Percentiles rank a stretch among this genome's conserved stretches.
Conservation (phyloP, 1,284 basidiomycete genomes). For the Mycena citricolor region DNA sequence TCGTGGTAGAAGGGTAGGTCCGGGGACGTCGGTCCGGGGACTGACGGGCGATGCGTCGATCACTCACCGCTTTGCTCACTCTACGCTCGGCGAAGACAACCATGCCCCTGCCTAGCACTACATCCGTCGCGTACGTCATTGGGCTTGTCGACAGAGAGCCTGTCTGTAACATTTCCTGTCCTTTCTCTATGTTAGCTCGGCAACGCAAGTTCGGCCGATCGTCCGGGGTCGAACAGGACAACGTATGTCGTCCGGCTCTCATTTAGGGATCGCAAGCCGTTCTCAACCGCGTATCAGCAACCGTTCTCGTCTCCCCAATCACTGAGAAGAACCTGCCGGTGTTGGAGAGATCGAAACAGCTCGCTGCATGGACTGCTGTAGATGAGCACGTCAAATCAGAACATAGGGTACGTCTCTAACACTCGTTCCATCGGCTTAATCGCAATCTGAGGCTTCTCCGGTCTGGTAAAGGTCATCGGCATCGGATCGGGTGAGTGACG, state of each 20-base stretch:
- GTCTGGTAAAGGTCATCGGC: slow-evolving; percentile 71
- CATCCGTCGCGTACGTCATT: slow-evolving; percentile 15
- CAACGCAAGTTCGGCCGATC: slow-evolving; percentile 15
- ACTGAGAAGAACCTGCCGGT: slow-evolving; percentile 28
- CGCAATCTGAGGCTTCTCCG: neutral
- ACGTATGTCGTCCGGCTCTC: slow-evolving; percentile 9
- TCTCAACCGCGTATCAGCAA: slow-evolving; percentile 4
- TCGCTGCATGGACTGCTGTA: slow-evolving; percentile 94
- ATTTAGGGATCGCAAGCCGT: neutral
- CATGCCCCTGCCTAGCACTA: slow-evolving; percentile 17
- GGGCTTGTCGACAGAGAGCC: no score
- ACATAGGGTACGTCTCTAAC: slow-evolving; percentile 65
- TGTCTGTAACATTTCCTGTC: no score
- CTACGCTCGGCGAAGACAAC: no score
- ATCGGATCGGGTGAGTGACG: slow-evolving; percentile 78
- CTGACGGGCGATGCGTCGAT: no score
- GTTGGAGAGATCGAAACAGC: slow-evolving; percentile 81
- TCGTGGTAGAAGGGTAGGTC: no score
- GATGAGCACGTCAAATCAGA: slow-evolving; percentile 84
- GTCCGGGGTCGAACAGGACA: slow-evolving; percentile 19
- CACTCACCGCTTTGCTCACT: no score
- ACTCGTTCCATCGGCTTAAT: neutral
- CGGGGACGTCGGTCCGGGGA: no score
- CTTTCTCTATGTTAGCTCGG: slow-evolving; percentile 7
- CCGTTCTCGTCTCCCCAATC: slow-evolving; percentile 22